Percentiles rank a stretch among this genome's conserved stretches.
Conservation (phyloP, 208 protist genomes). For the Trypanosoma rangeli region DNA sequence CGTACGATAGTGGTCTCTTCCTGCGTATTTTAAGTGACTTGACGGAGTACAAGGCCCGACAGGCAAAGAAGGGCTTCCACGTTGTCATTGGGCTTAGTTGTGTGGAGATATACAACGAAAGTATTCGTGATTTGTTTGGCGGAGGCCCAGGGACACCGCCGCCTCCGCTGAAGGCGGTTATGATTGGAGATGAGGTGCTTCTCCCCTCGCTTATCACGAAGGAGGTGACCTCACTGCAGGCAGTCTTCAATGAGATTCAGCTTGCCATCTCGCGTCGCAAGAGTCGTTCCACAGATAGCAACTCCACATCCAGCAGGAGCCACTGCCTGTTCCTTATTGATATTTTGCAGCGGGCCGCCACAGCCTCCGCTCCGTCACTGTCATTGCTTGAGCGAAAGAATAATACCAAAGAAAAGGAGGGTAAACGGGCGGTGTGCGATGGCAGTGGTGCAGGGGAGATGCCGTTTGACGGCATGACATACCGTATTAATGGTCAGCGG, state of each 20-base stretch:
- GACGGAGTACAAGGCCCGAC: conserved; percentile 38
- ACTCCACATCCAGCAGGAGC: conserved; percentile 51
- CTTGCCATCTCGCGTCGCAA: conserved; percentile 37
- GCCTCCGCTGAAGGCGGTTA: conserved; percentile 76
- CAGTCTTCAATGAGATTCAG: conserved; percentile 45
- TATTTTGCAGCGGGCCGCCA: conserved; percentile 73
- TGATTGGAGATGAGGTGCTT: conserved; percentile 38
- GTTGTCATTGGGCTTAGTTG: conserved; percentile 41
- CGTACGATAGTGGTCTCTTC: conserved; percentile 37
- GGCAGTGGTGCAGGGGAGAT: conserved; percentile 42
- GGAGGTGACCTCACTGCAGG: conserved; percentile 32
- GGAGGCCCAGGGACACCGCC: conserved; percentile 46
- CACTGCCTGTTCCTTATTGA: conserved; percentile 65
- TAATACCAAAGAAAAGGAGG: conserved; percentile 8
- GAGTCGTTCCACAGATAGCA: conserved; percentile 45
- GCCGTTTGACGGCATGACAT: conserved; percentile 75
- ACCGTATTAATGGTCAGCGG: conserved; percentile 60
- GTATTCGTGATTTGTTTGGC: conserved; percentile 51
- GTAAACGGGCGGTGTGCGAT: conserved; percentile 9
- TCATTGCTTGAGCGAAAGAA: conserved; percentile 45
- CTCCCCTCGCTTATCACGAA: conserved; percentile 37
- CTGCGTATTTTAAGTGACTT: conserved; percentile 45
- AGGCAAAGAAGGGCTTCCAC: conserved; percentile 28
- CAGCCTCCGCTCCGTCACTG: conserved; percentile 63
- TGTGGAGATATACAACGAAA: conserved; percentile 58